phyloP scores from a whole-genome alignment of 1,284 basidiomycete genomes.

The Lentinula novae-zelandiae region DNA sequence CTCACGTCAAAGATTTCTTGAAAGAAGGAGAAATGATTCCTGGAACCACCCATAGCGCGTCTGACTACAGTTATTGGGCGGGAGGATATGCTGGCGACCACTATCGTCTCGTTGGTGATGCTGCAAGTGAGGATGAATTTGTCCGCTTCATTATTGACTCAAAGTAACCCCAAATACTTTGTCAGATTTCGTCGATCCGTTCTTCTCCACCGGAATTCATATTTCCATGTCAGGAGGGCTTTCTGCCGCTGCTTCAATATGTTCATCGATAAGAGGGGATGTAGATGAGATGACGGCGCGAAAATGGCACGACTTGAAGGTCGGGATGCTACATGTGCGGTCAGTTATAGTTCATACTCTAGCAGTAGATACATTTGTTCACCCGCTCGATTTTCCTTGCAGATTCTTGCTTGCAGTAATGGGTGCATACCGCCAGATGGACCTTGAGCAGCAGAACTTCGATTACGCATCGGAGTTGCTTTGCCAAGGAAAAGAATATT shows the following conservation, averaged over 20 bases:
- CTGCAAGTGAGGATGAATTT: slow-evolving; percentile 47
- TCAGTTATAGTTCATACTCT: slow-evolving; percentile 24
- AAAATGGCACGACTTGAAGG: slow-evolving; percentile 16
- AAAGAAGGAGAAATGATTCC: slow-evolving; percentile 4
- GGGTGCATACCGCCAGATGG: slow-evolving; percentile 1
- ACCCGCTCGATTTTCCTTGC: not conserved
- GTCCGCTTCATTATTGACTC: not conserved
- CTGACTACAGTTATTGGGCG: slow-evolving; percentile 59
- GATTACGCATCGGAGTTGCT: not conserved
- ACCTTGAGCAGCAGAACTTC: not conserved
- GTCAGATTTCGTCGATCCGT: slow-evolving; percentile 64
- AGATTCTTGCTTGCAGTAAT: slow-evolving; percentile 1
- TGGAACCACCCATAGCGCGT: slow-evolving; percentile 14
- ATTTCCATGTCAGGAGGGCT: slow-evolving; percentile 32
- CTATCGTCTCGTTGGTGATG: slow-evolving; percentile 55
- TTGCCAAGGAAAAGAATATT: slow-evolving; percentile 28
- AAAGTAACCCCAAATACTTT: slow-evolving; percentile 9
- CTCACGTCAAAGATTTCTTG: slow-evolving; percentile 11
- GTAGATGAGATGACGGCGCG: slow-evolving; percentile 35
- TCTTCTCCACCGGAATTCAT: slow-evolving; percentile 58
- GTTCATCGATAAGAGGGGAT: slow-evolving; percentile 46
- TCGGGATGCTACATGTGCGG: slow-evolving; percentile 4
- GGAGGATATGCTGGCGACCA: slow-evolving; percentile 42
- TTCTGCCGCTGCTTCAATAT: slow-evolving; percentile 52
- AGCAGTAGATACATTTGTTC: slow-evolving; percentile 29